Percentiles rank a stretch among this genome's conserved stretches.
These are phyloP conservation scores for Mycogone perniciosa DNA, from an alignment of 2,329 filamentous ascomycete genomes.

Conservation along the genomic window DNA sequence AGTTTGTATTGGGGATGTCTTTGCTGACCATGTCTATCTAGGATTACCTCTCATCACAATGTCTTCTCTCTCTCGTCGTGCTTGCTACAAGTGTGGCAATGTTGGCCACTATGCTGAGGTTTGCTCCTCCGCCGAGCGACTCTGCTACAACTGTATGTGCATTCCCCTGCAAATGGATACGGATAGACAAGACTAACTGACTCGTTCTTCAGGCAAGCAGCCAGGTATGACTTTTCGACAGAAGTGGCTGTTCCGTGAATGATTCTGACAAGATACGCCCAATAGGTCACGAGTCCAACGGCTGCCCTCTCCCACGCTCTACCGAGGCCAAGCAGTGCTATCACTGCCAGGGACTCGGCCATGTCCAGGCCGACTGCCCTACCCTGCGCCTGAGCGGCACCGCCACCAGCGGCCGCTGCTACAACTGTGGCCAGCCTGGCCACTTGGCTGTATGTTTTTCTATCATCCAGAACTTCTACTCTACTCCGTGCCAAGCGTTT, in stretches of 20 bases:
- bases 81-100: conserved; percentile 79
- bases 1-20: background rate
- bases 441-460: conserved; percentile 70
- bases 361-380: conserved; percentile 98
- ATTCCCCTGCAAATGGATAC: background rate
- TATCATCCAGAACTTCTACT: background rate
- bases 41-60: conserved; percentile 40
- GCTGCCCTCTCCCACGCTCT: conserved; percentile 91
- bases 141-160: conserved; percentile 96
- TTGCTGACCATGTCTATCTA: conserved; percentile 40
- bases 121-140: conserved; percentile 93
- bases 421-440: conserved; percentile 89
- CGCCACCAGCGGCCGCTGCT: conserved; percentile 81
- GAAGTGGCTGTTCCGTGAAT: background rate
- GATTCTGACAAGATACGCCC: conserved; percentile 1
- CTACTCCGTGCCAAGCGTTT: background rate
- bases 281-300: conserved; percentile 86
- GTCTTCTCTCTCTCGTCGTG: conserved; percentile 75
- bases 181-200: conserved; percentile 16
- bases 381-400: conserved; percentile 86
- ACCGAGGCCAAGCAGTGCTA: conserved; percentile 99
- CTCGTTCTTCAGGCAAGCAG: conserved; percentile 60
- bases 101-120: conserved; percentile 81
- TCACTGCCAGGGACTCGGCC: conserved; percentile 96
- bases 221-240: conserved; percentile 45